Evolutionary conservation across 108 stramenopile genomes (phyloP).

Genomic region (Pseudonitzschia delicatissima): DNA sequence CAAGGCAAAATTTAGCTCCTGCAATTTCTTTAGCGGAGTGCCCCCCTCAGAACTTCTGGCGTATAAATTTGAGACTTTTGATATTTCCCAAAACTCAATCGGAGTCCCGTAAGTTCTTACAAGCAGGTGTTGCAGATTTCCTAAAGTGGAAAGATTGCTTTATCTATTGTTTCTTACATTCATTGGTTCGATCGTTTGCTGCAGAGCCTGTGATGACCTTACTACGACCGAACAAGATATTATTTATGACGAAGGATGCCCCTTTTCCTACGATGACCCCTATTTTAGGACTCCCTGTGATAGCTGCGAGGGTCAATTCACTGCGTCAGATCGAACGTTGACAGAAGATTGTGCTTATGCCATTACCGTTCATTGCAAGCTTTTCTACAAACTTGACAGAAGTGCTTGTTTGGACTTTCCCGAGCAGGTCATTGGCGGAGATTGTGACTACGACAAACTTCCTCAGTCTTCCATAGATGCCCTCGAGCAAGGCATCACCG

Average conservation of each 20-base stretch:
- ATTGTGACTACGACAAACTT: constrained; percentile 25
- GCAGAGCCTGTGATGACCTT: too few relatives aligned
- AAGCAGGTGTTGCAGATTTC: too few relatives aligned
- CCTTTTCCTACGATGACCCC: constrained; percentile 9
- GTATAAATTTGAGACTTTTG: constrained; percentile 21
- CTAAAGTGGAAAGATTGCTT: too few relatives aligned
- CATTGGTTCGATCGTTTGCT: too few relatives aligned
- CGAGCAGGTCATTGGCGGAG: constrained; percentile 19
- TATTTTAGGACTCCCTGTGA: constrained; percentile 1
- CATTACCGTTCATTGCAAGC: constrained; percentile 24
- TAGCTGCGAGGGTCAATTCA: constrained; percentile 5
- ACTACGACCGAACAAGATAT: too few relatives aligned
- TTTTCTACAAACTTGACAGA: constrained; percentile 16
- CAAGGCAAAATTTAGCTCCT: constrained; percentile 6
- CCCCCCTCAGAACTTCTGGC: background rate
- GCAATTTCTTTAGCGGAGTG: background rate
- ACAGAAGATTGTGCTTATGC: constrained; percentile 6
- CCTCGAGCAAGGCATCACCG: constrained; percentile 12
- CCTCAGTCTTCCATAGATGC: constrained; percentile 1
- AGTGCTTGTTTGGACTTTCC: constrained; percentile 34
- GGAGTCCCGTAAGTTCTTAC: constrained; percentile 21
- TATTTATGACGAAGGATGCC: too few relatives aligned
- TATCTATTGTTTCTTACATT: too few relatives aligned
- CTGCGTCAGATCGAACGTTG: background rate
- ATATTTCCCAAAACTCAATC: constrained; percentile 38